These are phyloP conservation scores for Lentinus polychrous DNA, from an alignment of 1,284 basidiomycete species.

Conservation along the genomic window DNA sequence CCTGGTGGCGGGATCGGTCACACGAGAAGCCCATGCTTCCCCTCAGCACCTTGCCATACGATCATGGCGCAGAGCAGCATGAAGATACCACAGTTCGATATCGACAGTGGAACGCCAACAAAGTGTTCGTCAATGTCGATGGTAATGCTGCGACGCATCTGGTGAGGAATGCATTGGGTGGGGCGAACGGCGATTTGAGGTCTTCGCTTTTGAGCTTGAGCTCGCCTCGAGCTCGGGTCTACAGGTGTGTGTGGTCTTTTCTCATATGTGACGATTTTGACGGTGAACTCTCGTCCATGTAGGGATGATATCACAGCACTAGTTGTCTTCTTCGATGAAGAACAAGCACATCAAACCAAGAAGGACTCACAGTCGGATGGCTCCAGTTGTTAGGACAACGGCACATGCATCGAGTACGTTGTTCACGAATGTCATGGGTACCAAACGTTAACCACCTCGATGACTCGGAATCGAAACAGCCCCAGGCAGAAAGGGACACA, in stretches of 20 bases:
- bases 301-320: slow-evolving; percentile 22
- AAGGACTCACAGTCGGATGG: too few relatives aligned
- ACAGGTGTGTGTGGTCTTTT: slow-evolving; percentile 23
- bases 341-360: not conserved
- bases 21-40: not conserved
- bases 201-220: slow-evolving; percentile 38
- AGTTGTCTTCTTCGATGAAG: slow-evolving; percentile 21
- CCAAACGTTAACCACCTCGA: too few relatives aligned
- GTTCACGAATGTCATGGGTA: too few relatives aligned
- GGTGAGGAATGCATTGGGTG: slow-evolving; percentile 54
- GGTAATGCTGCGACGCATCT: slow-evolving; percentile 48
- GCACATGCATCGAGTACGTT: too few relatives aligned
- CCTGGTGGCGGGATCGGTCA: slow-evolving; percentile 34
- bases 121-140: slow-evolving; percentile 38
- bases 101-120: slow-evolving; percentile 33
- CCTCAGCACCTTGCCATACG: slow-evolving; percentile 14
- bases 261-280: too few relatives aligned
- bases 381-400: too few relatives aligned
- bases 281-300: not conserved
- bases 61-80: slow-evolving; percentile 6
- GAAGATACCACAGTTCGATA: slow-evolving; percentile 20
- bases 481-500: too few relatives aligned
- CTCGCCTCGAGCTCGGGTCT: slow-evolving; percentile 29
- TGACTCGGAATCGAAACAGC: too few relatives aligned
- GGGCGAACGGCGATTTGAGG: slow-evolving; percentile 43